Conservation (phyloP, 345 rosid species). For the Punica granatum region DNA sequence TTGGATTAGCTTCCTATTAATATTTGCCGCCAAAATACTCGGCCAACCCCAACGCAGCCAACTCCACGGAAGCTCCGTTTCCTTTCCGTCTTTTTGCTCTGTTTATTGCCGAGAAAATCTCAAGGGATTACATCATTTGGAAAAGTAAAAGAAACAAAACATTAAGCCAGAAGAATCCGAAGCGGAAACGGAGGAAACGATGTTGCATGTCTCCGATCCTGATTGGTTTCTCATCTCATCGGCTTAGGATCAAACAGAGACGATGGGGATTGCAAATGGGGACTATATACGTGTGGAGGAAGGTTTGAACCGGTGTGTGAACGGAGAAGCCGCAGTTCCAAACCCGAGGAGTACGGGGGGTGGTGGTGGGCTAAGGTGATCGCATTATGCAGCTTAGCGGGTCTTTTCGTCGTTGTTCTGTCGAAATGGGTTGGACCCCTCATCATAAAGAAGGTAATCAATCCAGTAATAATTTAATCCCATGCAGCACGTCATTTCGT, state of each 20-base stretch:
- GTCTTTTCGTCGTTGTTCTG: not conserved
- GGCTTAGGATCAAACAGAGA: not conserved
- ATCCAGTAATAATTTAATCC: not conserved
- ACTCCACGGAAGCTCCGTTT: no score
- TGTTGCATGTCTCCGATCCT: no score
- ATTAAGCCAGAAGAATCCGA: no score
- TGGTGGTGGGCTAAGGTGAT: conserved; percentile 6
- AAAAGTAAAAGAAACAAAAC: no score
- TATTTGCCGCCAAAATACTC: not conserved
- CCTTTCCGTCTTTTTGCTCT: not conserved
- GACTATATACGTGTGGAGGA: not conserved
- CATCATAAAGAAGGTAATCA: conserved; percentile 16
- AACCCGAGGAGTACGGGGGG: not conserved
- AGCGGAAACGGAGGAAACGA: no score
- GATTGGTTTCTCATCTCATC: not conserved
- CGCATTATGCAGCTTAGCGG: conserved; percentile 3
- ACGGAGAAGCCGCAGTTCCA: not conserved
- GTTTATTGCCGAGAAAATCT: not conserved
- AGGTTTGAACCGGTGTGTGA: not conserved
- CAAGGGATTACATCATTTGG: no score
- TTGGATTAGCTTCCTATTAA: no score
- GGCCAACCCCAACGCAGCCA: not conserved
- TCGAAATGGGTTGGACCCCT: conserved; percentile 15
- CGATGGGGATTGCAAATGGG: not conserved
- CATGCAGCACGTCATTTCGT: no score